Base-by-base conservation (phyloP, 495 filamentous ascomycete genomes). In the Lindgomyces ingoldianus region DNA sequence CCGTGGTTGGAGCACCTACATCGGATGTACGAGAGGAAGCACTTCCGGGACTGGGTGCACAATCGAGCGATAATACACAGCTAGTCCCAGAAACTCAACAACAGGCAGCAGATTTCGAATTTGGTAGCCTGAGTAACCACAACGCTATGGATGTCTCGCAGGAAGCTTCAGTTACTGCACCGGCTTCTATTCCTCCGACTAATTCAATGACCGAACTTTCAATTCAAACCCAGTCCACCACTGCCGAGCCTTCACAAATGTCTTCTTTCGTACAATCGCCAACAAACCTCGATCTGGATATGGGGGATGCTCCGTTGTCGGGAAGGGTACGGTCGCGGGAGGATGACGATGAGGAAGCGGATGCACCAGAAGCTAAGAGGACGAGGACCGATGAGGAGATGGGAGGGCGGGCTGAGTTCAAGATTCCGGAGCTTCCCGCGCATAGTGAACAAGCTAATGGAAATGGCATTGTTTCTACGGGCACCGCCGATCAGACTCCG, bases 381-480 rank as follows among this genome's bases (percentile, higher is more conserved):
- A 64, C 71, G 21, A 74, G 69, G 57, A 71, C 69, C 3, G 68
- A 67, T 12, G 57, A 50, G 19, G 64, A 70, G 29, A 12, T 24
- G 14, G 54, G 12, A 2, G 60, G 21, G 4, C 22, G 65, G n/a
- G 19, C 55, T 12, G 46, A 62, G 46, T 73, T 73, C 66, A 72
- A 72, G 46, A 57, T 72, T 9, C 69, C 72, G 4, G 69, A 70
- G n/a, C 3, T 69, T 8, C 72, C 72, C 2, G 46, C 48, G 3
- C 60, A 64, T 41, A 44, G 62, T 0, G 57, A 56, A 21, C 61
- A 68, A 25, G 16, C 61, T 3, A 60, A 64, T 24, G 55, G 54
- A 26, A 56, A 50, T 33, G 52, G 52, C 14, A 29, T 41, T 30
- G 36, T 42, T 3, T 24, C 21, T 6, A 12, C 53, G 24, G 12